Evolutionary conservation across 73 alveolate species (phyloP).

Genomic region (Symbiodinium natans): DNA sequence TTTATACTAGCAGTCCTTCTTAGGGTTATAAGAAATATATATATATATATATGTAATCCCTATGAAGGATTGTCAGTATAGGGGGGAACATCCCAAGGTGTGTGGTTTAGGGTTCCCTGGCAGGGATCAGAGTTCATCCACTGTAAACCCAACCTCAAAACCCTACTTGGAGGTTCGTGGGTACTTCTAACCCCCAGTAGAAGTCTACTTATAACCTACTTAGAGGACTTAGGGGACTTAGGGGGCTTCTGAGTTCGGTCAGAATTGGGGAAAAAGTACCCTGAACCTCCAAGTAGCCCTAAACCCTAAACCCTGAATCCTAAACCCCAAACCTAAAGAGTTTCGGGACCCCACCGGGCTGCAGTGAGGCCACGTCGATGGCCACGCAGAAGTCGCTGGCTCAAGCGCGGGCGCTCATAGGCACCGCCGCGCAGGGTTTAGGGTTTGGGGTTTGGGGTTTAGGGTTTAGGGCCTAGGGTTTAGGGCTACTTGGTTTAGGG

Average conservation of each 20-base stretch:
- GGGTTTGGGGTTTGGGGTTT: neutral
- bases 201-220: too few species aligned
- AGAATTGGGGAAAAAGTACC: neutral
- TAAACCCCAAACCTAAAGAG: neutral
- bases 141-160: neutral
- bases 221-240: too few species aligned
- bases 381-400: slow-evolving; percentile 78
- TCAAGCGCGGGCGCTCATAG: slow-evolving; percentile 62
- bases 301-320: too few species aligned
- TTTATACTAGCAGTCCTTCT: too few species aligned
- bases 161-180: neutral
- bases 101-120: neutral
- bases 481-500: neutral
- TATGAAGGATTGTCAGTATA: too few species aligned
- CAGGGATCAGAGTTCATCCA: neutral
- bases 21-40: too few species aligned
- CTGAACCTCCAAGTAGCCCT: neutral
- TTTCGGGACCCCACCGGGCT: neutral
- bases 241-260: neutral
- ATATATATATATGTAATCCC: too few species aligned
- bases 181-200: too few species aligned
- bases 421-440: neutral
- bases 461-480: neutral
- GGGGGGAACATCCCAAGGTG: too few species aligned
- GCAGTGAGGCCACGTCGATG: slow-evolving; percentile 33